These are phyloP conservation scores for Tolypocladium nubicola DNA, from an alignment of 2,329 filamentous ascomycete genomes.

Conservation along the genomic window DNA sequence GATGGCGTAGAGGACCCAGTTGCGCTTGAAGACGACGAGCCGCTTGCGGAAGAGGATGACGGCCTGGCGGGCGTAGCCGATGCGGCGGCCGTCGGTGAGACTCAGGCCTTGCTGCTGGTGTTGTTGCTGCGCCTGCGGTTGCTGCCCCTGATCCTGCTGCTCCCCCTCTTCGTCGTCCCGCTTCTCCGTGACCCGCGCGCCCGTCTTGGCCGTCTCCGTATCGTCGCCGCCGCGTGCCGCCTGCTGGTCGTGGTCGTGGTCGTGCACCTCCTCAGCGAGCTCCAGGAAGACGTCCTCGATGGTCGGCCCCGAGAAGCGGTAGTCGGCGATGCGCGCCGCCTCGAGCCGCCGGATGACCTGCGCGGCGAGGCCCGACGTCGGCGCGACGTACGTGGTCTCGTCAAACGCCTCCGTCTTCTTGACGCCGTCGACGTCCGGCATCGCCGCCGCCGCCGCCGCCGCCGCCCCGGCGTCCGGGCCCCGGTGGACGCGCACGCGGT, in stretches of 20 bases:
- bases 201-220: constrained; percentile 3
- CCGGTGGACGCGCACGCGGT: constrained; percentile 66
- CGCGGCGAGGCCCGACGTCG: constrained; percentile 60
- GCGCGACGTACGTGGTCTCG: constrained; percentile 61
- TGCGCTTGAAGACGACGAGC: constrained; percentile 64
- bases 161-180: constrained; percentile 1
- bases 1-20: constrained; percentile 64
- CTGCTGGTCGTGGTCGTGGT: constrained; percentile 41
- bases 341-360: constrained; percentile 62
- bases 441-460: constrained; percentile 28
- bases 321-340: constrained; percentile 56
- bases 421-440: constrained; percentile 43
- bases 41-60: constrained; percentile 70
- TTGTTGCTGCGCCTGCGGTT: neutral
- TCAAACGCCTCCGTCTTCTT: constrained; percentile 54
- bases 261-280: constrained; percentile 64
- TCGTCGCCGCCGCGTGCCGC: constrained; percentile 14
- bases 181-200: constrained; percentile 13
- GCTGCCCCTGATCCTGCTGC: no score
- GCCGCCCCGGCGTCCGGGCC: constrained; percentile 31
- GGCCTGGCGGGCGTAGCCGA: constrained; percentile 60
- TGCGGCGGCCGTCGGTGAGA: constrained; percentile 57
- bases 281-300: constrained; percentile 90
- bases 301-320: constrained; percentile 78
- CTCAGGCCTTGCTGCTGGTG: constrained; percentile 25